phyloP scores from a whole-genome alignment of 163 green algal species.

The Chlamydomonas reinhardtii region DNA sequence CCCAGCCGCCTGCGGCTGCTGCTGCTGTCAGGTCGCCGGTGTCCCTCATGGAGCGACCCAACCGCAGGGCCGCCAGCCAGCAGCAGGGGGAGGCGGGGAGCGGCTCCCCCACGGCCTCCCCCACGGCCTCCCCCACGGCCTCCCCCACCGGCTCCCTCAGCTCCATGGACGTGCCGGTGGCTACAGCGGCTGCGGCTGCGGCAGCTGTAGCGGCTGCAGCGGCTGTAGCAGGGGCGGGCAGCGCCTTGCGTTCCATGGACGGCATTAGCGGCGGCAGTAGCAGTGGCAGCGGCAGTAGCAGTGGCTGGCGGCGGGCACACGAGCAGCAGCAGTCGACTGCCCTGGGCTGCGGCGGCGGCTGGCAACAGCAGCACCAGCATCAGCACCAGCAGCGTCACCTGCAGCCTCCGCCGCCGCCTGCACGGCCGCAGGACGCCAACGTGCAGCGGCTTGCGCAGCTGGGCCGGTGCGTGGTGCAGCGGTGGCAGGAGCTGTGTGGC shows the following conservation, averaged over 20 bases:
- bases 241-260: background rate
- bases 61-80: too few relatives aligned
- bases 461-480: slow-evolving; percentile 14
- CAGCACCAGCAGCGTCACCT: background rate
- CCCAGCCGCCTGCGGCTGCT: too few relatives aligned
- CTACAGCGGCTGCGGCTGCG: background rate
- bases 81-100: too few relatives aligned
- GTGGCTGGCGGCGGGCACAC: too few relatives aligned
- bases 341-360: background rate
- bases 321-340: background rate
- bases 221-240: background rate
- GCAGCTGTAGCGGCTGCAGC: background rate
- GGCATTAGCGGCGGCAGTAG: background rate
- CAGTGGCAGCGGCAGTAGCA: background rate
- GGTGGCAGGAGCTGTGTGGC: slow-evolving; percentile 29
- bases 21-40: too few relatives aligned
- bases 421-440: background rate
- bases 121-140: background rate
- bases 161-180: background rate
- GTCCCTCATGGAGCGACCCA: too few relatives aligned
- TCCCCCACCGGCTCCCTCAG: background rate
- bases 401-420: background rate
- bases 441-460: background rate
- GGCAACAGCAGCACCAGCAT: background rate
- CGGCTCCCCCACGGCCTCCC: too few relatives aligned